Evolutionary conservation across 129 eudicot genomes (phyloP).

Genomic region (Smallanthus sonchifolius): DNA sequence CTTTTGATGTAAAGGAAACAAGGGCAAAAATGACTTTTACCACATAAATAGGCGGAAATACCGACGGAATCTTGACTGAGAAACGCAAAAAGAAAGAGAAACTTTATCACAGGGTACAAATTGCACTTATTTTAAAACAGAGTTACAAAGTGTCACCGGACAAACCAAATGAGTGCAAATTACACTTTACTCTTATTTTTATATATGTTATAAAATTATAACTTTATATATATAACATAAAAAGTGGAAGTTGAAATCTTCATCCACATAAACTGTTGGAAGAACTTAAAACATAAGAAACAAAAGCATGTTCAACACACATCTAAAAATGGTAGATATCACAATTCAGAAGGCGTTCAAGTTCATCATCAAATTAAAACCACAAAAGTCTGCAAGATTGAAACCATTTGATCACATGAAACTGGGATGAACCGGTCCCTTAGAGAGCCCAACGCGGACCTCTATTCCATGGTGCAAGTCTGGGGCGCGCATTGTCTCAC

Average conservation of each 20-base stretch:
- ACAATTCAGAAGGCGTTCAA: conserved; percentile 15
- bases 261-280: neutral
- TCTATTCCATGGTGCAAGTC: conserved; percentile 97
- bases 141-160: too few relatives aligned
- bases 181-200: too few relatives aligned
- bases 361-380: conserved; percentile 25
- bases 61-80: too few relatives aligned
- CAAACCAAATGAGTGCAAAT: too few relatives aligned
- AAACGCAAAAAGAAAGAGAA: too few relatives aligned
- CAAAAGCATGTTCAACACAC: conserved; percentile 11
- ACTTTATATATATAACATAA: too few relatives aligned
- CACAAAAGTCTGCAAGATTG: conserved; percentile 19
- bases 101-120: too few relatives aligned
- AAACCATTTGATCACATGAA: conserved; percentile 47
- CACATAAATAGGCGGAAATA: too few relatives aligned
- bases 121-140: too few relatives aligned
- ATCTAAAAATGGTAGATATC: conserved; percentile 6
- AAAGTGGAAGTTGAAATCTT: neutral
- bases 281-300: neutral
- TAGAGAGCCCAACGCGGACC: conserved; percentile 82
- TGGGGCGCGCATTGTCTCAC: conserved; percentile 57
- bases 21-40: too few relatives aligned
- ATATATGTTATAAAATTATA: too few relatives aligned
- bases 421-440: conserved; percentile 76
- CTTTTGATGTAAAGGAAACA: too few relatives aligned